phyloP scores from a whole-genome alignment of 345 rosid genomes.

The Durio zibethinus region DNA sequence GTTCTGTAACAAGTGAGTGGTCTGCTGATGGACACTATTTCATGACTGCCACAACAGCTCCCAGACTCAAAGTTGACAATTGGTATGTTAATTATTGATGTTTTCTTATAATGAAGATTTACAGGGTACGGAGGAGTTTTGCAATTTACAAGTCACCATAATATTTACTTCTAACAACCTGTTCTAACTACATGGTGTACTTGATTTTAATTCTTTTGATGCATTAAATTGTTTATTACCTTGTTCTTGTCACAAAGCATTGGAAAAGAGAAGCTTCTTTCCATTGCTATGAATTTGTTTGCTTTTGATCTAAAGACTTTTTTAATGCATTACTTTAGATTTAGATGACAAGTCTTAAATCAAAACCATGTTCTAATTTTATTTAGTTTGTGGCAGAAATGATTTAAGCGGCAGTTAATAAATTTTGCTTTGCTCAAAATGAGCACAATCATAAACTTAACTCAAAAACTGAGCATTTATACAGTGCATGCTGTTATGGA shows the following conservation, averaged over 20 bases:
- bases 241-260: background rate
- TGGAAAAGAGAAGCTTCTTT: background rate
- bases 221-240: background rate
- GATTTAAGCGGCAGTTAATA: too few relatives aligned
- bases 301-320: too few relatives aligned
- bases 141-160: background rate
- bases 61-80: conserved; percentile 90
- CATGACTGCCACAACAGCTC: conserved; percentile 96
- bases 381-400: too few relatives aligned
- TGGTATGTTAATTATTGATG: conserved; percentile 51
- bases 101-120: conserved; percentile 4
- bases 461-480: too few relatives aligned
- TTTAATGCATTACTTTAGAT: too few relatives aligned
- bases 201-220: background rate
- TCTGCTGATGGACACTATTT: conserved; percentile 88
- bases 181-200: background rate
- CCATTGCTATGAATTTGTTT: too few relatives aligned
- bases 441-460: too few relatives aligned
- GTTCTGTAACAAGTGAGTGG: conserved; percentile 89
- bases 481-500: too few relatives aligned
- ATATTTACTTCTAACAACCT: background rate
- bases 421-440: too few relatives aligned
- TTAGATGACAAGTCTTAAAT: too few relatives aligned
- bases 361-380: too few relatives aligned
- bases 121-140: background rate